Percentiles rank a stretch among this genome's conserved stretches.
Evolutionary conservation across 1,284 basidiomycete species (phyloP).

Genomic region (Ustilago crameri): DNA sequence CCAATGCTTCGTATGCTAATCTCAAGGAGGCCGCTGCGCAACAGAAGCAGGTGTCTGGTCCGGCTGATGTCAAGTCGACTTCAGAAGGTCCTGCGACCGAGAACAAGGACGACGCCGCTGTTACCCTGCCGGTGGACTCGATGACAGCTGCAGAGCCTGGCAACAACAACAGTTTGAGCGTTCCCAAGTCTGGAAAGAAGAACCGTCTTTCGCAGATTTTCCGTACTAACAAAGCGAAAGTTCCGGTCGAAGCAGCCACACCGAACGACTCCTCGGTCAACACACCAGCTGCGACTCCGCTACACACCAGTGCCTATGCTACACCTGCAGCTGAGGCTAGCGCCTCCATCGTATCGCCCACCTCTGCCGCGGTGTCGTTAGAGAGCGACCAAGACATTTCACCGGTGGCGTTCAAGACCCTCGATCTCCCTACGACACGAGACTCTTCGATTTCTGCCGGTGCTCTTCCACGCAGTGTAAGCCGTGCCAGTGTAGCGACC

Average conservation of each 20-base stretch:
- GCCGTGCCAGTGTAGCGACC: conserved; percentile 21
- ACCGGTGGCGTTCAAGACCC: conserved; percentile 30
- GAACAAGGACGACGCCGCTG: background rate
- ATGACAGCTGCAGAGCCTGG: conserved; percentile 18
- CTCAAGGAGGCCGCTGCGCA: conserved; percentile 25
- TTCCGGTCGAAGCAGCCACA: conserved; percentile 10
- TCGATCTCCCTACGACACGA: conserved; percentile 21
- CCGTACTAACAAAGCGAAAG: conserved; percentile 22
- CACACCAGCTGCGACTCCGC: conserved; percentile 9
- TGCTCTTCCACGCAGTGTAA: conserved; percentile 3
- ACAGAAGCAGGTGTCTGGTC: conserved; percentile 3
- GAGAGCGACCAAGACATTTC: conserved; percentile 39
- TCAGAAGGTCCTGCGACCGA: background rate
- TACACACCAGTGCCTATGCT: conserved; percentile 16
- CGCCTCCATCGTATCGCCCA: conserved; percentile 22
- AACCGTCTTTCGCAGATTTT: conserved; percentile 31
- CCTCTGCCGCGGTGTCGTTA: conserved; percentile 29
- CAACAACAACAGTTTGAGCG: background rate
- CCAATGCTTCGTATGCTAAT: conserved; percentile 34
- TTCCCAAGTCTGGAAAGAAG: conserved; percentile 14
- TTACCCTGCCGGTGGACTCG: conserved; percentile 10
- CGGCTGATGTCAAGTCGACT: background rate
- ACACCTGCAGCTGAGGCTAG: conserved; percentile 20
- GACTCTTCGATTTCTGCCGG: background rate
- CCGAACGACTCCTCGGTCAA: background rate